Percentiles rank a stretch among this genome's conserved stretches.
Evolutionary conservation across 257 asterid genomes (phyloP).

Genomic region (Rubia yunnanensis): DNA sequence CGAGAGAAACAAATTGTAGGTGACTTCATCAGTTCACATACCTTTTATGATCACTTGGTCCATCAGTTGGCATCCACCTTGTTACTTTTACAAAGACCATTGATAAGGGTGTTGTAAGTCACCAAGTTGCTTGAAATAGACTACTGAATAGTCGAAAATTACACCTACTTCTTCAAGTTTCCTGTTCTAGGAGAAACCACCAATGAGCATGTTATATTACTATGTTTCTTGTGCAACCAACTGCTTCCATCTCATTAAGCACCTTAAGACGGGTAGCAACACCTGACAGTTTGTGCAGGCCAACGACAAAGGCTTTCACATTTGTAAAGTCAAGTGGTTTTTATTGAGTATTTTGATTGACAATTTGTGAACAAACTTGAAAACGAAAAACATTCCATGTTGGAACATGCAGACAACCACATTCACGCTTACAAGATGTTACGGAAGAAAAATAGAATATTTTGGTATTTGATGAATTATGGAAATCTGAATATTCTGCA

Average conservation of each 20-base stretch:
- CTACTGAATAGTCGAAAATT: constrained; percentile 79
- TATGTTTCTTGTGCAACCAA: constrained; percentile 63
- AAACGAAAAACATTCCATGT: too few species aligned
- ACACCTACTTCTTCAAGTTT: constrained; percentile 74
- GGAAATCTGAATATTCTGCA: too few species aligned
- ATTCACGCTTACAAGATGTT: too few species aligned
- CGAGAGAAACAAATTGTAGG: constrained; percentile 64
- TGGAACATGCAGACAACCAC: too few species aligned
- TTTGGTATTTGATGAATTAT: too few species aligned
- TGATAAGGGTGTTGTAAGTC: constrained; percentile 76
- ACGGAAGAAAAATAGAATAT: too few species aligned
- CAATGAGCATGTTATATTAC: constrained; percentile 67
- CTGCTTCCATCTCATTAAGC: constrained; percentile 75
- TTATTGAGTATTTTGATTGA: too few species aligned
- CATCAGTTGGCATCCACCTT: constrained; percentile 81
- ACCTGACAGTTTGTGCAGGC: too few species aligned
- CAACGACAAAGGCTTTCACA: too few species aligned
- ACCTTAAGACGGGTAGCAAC: too few species aligned
- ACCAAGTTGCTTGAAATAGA: constrained; percentile 66
- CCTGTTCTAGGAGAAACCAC: constrained; percentile 66
- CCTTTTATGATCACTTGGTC: constrained; percentile 91
- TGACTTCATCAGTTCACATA: constrained; percentile 59
- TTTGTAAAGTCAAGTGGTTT: too few species aligned
- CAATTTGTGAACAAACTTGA: too few species aligned
- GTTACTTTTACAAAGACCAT: constrained; percentile 65